Evolutionary conservation across 805 yeast genomes (phyloP).

Genomic region (Metschnikowia arizonensis): DNA sequence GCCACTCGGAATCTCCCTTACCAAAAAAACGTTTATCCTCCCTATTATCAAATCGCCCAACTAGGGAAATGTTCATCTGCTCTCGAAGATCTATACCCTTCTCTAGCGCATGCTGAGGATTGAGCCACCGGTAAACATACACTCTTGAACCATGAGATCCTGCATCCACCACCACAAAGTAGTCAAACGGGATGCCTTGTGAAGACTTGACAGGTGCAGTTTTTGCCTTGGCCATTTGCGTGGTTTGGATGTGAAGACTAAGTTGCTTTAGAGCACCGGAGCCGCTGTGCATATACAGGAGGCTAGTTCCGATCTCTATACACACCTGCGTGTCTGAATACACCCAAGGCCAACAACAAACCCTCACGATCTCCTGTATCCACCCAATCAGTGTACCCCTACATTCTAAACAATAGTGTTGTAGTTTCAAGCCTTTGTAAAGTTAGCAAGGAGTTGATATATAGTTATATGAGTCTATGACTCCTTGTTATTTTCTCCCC

Average conservation of each 20-base stretch:
- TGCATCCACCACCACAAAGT: slow-evolving; percentile 58
- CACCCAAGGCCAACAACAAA: too few species aligned
- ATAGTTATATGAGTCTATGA: too few species aligned
- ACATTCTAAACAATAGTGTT: too few species aligned
- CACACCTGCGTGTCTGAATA: too few species aligned
- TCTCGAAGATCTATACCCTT: slow-evolving; percentile 17
- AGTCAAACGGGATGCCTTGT: slow-evolving; percentile 52
- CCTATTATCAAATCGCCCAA: slow-evolving; percentile 5
- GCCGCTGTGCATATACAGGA: neutral
- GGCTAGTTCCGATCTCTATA: neutral
- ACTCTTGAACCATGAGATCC: slow-evolving; percentile 67
- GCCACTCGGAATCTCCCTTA: too few species aligned
- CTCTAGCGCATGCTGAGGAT: slow-evolving; percentile 31
- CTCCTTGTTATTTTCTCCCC: too few species aligned
- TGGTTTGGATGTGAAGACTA: too few species aligned
- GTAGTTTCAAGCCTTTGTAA: too few species aligned
- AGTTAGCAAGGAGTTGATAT: too few species aligned
- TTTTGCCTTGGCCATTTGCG: slow-evolving; percentile 1
- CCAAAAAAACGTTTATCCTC: too few species aligned
- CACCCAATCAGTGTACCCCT: too few species aligned
- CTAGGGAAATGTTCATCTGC: slow-evolving; percentile 7
- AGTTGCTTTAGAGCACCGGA: neutral
- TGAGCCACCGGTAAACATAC: slow-evolving; percentile 53
- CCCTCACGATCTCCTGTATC: too few species aligned
- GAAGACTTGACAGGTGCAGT: slow-evolving; percentile 20